A percentile compares a stretch with the other conserved stretches of the same genome.
phyloP scores from a whole-genome alignment of 2,329 filamentous ascomycete genomes.

The Daldinia eschscholtzii region DNA sequence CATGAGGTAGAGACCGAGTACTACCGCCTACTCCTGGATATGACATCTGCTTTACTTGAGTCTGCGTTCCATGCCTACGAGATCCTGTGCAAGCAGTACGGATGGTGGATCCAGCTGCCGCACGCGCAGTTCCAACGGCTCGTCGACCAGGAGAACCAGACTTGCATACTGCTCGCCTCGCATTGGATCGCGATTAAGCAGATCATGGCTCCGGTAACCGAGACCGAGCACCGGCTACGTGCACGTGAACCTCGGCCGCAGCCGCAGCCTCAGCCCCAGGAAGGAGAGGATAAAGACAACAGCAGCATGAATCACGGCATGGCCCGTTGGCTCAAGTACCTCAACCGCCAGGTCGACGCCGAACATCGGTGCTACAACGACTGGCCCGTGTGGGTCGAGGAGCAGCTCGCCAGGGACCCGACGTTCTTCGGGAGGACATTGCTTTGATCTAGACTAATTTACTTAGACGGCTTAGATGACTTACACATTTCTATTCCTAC shows the following conservation, averaged over 20 bases:
- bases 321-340: conserved; percentile 63
- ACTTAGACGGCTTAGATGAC: neutral
- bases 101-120: conserved; percentile 70
- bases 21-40: conserved; percentile 59
- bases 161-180: conserved; percentile 61
- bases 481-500: neutral
- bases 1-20: conserved; percentile 60
- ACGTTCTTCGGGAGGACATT: conserved; percentile 59
- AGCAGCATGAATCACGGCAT: conserved; percentile 57
- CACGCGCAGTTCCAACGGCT: conserved; percentile 65
- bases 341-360: conserved; percentile 62
- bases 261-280: neutral
- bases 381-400: conserved; percentile 69
- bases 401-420: conserved; percentile 61
- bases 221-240: conserved; percentile 53
- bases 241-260: conserved; percentile 39
- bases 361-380: conserved; percentile 62
- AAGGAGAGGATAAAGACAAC: neutral
- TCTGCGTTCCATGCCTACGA: conserved; percentile 64
- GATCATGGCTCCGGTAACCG: conserved; percentile 65
- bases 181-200: conserved; percentile 69
- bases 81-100: conserved; percentile 62
- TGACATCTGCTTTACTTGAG: conserved; percentile 65
- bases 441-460: neutral
- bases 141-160: conserved; percentile 62